Evolutionary conservation across 768 basidiomycete genomes (phyloP).

Genomic region (Suillus plorans): DNA sequence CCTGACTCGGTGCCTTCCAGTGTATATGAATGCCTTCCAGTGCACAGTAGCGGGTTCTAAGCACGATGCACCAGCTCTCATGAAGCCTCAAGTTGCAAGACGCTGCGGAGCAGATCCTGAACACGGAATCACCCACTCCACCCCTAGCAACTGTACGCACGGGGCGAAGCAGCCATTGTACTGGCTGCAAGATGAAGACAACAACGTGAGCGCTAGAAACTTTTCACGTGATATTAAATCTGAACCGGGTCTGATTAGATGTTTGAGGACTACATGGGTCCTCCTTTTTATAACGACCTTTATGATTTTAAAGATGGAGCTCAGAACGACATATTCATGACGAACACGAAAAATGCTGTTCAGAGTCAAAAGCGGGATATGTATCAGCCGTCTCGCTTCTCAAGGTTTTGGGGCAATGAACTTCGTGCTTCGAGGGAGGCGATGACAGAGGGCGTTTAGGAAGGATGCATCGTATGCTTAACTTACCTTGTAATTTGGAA

Average conservation of each 20-base stretch:
- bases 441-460: neutral
- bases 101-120: slow-evolving; percentile 37
- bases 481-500: neutral
- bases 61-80: slow-evolving; percentile 27
- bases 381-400: neutral
- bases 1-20: neutral
- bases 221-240: neutral
- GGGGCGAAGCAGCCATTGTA: slow-evolving; percentile 41
- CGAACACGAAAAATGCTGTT: neutral
- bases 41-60: slow-evolving; percentile 36
- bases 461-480: neutral
- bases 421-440: neutral
- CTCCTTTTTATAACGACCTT: slow-evolving; percentile 36
- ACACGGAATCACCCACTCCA: slow-evolving; percentile 15
- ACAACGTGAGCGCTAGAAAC: slow-evolving; percentile 34
- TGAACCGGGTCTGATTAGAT: slow-evolving; percentile 18
- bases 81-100: slow-evolving; percentile 31
- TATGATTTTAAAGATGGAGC: slow-evolving; percentile 46
- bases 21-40: too few species aligned
- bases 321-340: slow-evolving; percentile 42
- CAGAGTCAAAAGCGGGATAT: neutral
- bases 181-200: slow-evolving; percentile 38
- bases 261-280: slow-evolving; percentile 28
- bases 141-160: slow-evolving; percentile 37
- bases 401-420: slow-evolving; percentile 4